Conservation (phyloP, 2,329 filamentous ascomycete species). For the Xylariaceae sp. region DNA sequence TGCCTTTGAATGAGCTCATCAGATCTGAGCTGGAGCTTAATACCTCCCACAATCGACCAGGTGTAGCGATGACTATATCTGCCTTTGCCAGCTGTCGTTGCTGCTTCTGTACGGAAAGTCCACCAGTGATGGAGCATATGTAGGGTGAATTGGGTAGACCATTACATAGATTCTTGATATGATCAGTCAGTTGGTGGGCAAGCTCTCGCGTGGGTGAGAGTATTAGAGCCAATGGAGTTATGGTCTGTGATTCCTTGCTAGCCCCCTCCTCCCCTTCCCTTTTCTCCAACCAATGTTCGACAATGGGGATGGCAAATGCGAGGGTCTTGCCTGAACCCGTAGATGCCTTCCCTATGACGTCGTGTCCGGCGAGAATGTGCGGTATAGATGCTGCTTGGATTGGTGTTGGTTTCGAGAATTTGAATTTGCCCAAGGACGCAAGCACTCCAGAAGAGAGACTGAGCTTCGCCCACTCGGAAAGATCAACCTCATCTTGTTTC, state of each 20-base stretch:
- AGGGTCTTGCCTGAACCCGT: conserved; percentile 97
- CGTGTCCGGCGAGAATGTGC: conserved; percentile 74
- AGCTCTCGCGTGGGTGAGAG: conserved; percentile 90
- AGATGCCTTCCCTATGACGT: conserved; percentile 92
- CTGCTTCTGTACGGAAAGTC: conserved; percentile 91
- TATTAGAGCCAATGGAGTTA: conserved; percentile 68
- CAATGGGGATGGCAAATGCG: conserved; percentile 88
- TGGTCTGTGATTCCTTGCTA: conserved; percentile 28
- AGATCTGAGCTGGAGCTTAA: conserved; percentile 71
- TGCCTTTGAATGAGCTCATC: conserved; percentile 64
- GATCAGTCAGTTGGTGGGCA: conserved; percentile 83
- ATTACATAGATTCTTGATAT: conserved; percentile 71
- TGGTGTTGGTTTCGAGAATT: conserved; percentile 73
- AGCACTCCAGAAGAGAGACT: conserved; percentile 69
- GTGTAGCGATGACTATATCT: conserved; percentile 90
- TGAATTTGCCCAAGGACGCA: conserved; percentile 71
- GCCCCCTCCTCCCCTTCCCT: conserved; percentile 39
- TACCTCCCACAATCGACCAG: conserved; percentile 91
- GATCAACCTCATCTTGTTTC: conserved; percentile 59
- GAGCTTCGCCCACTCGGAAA: conserved; percentile 74
- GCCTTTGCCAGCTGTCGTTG: conserved; percentile 77
- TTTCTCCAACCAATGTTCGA: conserved; percentile 69
- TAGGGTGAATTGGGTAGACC: conserved; percentile 59
- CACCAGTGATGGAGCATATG: conserved; percentile 87
- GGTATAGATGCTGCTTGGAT: conserved; percentile 83